Conservation (phyloP, 179 eudicot species). For the Silene noctiflora region DNA sequence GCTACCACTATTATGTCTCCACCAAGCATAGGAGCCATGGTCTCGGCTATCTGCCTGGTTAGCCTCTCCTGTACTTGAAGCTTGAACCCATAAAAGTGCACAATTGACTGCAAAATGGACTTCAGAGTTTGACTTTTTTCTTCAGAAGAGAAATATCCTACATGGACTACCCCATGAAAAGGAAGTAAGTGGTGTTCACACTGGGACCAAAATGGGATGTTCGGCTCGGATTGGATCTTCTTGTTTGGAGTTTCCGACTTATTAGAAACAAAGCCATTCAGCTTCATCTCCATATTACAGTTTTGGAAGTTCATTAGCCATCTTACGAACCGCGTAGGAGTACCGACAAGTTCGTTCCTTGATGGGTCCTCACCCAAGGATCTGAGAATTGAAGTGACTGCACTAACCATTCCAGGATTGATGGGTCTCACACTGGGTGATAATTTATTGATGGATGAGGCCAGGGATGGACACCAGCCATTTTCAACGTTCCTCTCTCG, state of each 20-base stretch:
- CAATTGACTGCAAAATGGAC: constrained; percentile 60
- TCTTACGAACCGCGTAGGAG: constrained; percentile 63
- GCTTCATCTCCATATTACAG: constrained; percentile 54
- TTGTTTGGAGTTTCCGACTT: constrained; percentile 22
- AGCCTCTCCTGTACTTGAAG: constrained; percentile 96
- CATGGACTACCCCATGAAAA: constrained; percentile 86
- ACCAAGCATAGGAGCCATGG: constrained; percentile 60
- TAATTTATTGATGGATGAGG: constrained; percentile 13
- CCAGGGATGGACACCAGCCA: constrained; percentile 63
- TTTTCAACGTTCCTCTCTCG: constrained; percentile 19
- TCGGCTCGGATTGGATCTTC: constrained; percentile 47
- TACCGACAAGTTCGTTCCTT: constrained; percentile 69
- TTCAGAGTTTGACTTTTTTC: constrained; percentile 40
- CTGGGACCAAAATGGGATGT: constrained; percentile 77
- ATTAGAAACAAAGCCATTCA: constrained; percentile 42
- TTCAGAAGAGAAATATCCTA: constrained; percentile 51
- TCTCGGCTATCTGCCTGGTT: constrained; percentile 81
- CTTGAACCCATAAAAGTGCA: constrained; percentile 79
- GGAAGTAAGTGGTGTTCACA: constrained; percentile 96
- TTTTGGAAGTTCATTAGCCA: constrained; percentile 73
- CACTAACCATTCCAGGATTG: constrained; percentile 49
- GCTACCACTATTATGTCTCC: constrained; percentile 83
- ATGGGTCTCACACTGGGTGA: constrained; percentile 27
- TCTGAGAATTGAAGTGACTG: constrained; percentile 56
- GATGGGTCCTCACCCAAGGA: constrained; percentile 79